Evolutionary conservation across 2,329 filamentous ascomycete species (phyloP), one percentile per base, ranked within the genome.

Genomic region (Exophiala oligosperma): DNA sequence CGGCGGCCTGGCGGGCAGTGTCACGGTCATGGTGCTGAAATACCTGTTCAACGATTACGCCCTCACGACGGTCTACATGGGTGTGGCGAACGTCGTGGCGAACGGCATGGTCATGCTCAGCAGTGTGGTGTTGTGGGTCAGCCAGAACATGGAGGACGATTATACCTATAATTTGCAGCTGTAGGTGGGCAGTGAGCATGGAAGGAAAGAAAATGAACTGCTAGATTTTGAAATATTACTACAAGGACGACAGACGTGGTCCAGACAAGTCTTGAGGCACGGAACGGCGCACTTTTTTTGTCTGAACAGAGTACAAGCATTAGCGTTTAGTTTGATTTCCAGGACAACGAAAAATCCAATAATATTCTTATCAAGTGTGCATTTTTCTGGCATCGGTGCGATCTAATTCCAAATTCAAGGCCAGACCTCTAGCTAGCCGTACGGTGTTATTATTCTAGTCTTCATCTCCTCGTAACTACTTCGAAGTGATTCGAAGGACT

Each of bases 131-230:
- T 79, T 89, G 35, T 89, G 86, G 86, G 79, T 89, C 28, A 85
- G 84, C 52, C 86, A 89, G 77, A 89, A 88, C 68, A 87, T 89
- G 75, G 86, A 89, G 71, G 86, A 89, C 66, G 86, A 88, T 68
- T 89, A 88, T 71, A 87, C 85, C 29, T 89, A 89, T 72, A 88
- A 84, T 67, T 74, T 89, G 61, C 83, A 85, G 50, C 78, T 89
- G 63, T 89, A 72, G 41, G 24, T 24, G 21, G 24, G 28, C 23
- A 37, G 40, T 2, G 23, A 48, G 38, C 21, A 52, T n/a, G 9
- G 21, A 40, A 29, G 35, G 37, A 35, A 9, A 35, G 11, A 35
- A 11, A 35, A 11, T 35, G 7, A 6, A 35, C 4, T 29, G 4
- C 3, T 11, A 46, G 5, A 24, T 14, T 23, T 46, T 17, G 17